phyloP scores from a whole-genome alignment of 83 land plant genomes.

The Isoetes engelmannii region DNA sequence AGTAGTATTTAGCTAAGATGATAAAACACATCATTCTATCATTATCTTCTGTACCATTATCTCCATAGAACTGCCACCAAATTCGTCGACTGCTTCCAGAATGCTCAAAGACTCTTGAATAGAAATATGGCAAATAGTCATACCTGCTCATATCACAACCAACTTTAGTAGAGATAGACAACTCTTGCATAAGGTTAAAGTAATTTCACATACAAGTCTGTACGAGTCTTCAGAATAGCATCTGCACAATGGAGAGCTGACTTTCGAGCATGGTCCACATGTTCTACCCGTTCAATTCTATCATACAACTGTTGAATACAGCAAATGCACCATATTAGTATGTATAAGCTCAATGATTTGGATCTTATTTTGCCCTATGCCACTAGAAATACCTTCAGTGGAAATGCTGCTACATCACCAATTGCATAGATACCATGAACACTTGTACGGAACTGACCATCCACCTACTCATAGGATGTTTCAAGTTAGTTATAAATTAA shows the following conservation, averaged over 20 bases:
- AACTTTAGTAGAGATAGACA: neutral
- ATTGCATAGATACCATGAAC: slow-evolving; percentile 67
- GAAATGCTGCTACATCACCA: slow-evolving; percentile 91
- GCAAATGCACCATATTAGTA: neutral
- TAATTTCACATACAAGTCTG: slow-evolving; percentile 38
- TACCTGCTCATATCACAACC: slow-evolving; percentile 37
- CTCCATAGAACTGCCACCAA: slow-evolving; percentile 94
- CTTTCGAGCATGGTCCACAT: slow-evolving; percentile 88
- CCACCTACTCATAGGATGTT: slow-evolving; percentile 41
- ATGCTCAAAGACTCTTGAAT: slow-evolving; percentile 80
- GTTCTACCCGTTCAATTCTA: slow-evolving; percentile 69
- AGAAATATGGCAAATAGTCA: slow-evolving; percentile 79
- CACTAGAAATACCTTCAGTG: slow-evolving; percentile 47
- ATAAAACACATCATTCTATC: slow-evolving; percentile 2
- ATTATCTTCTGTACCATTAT: slow-evolving; percentile 47
- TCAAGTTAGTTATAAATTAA: neutral
- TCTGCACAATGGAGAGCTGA: slow-evolving; percentile 81
- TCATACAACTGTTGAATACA: slow-evolving; percentile 47
- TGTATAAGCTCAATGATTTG: no score
- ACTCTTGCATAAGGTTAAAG: neutral
- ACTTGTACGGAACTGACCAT: slow-evolving; percentile 60
- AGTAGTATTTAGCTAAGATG: slow-evolving; percentile 1
- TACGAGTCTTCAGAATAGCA: slow-evolving; percentile 42
- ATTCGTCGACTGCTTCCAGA: slow-evolving; percentile 67
- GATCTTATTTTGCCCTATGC: no score